These are phyloP conservation scores for Cercospora nicotianae DNA, from an alignment of 2,329 filamentous ascomycete species.

Conservation along the genomic window DNA sequence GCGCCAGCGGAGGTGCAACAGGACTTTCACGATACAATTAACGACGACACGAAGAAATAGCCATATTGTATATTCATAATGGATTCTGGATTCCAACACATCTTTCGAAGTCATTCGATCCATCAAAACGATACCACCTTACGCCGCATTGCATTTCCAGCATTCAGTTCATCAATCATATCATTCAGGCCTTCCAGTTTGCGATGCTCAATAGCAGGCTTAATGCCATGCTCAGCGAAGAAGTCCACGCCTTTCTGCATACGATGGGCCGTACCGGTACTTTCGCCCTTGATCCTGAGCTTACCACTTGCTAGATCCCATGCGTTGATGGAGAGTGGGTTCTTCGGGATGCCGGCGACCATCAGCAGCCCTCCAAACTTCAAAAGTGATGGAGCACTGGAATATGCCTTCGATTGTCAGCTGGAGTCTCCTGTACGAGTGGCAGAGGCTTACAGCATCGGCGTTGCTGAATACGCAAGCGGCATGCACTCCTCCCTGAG, in stretches of 20 bases:
- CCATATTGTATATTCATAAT: neutral
- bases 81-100: constrained; percentile 6
- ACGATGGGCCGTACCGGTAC: neutral
- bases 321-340: neutral
- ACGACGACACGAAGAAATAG: neutral
- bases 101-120: constrained; percentile 5
- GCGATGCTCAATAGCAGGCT: neutral
- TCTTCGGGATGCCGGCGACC: neutral
- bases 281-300: neutral
- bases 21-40: neutral
- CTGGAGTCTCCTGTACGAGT: neutral
- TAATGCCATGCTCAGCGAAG: neutral
- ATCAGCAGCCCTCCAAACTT: neutral
- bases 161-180: neutral
- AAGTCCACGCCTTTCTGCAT: neutral
- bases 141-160: neutral
- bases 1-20: neutral
- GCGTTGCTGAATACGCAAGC: neutral
- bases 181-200: neutral
- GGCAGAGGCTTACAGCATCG: neutral
- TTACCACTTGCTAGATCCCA: neutral
- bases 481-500: neutral
- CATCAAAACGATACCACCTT: neutral
- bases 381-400: neutral
- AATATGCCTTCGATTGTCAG: neutral